A percentile compares a stretch with the other conserved stretches of the same genome.
Evolutionary conservation across 2,329 filamentous ascomycete species (phyloP).

Genomic region (Pyricularia grisea): DNA sequence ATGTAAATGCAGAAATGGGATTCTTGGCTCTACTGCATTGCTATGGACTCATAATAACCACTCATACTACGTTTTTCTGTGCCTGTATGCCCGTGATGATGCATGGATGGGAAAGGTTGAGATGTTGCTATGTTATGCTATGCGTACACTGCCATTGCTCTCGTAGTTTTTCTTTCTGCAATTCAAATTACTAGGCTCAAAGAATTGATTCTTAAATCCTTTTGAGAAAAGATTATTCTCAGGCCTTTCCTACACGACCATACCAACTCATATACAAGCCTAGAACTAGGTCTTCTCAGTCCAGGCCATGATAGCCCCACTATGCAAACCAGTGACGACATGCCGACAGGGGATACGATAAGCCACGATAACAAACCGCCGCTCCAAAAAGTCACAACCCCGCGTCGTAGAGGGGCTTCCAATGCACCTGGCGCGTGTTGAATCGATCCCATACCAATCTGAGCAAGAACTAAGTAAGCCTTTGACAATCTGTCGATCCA

Average conservation of each 20-base stretch:
- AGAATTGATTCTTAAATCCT: background rate
- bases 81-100: no score
- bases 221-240: background rate
- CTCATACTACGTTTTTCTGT: background rate
- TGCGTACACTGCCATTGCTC: background rate
- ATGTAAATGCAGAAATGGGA: background rate
- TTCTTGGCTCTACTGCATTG: background rate
- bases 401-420: background rate
- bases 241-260: background rate
- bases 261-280: no score
- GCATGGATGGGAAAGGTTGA: background rate
- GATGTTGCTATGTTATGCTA: background rate
- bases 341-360: background rate
- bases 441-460: background rate
- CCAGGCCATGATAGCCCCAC: background rate
- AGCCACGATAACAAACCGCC: background rate
- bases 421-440: background rate
- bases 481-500: background rate
- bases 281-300: no score
- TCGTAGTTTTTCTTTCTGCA: background rate
- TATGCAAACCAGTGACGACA: background rate
- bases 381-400: background rate
- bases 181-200: background rate
- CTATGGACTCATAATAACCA: background rate
- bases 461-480: no score